These are phyloP conservation scores for Aspergillus intermedius DNA, from an alignment of 2,329 filamentous ascomycete genomes.

Conservation along the genomic window DNA sequence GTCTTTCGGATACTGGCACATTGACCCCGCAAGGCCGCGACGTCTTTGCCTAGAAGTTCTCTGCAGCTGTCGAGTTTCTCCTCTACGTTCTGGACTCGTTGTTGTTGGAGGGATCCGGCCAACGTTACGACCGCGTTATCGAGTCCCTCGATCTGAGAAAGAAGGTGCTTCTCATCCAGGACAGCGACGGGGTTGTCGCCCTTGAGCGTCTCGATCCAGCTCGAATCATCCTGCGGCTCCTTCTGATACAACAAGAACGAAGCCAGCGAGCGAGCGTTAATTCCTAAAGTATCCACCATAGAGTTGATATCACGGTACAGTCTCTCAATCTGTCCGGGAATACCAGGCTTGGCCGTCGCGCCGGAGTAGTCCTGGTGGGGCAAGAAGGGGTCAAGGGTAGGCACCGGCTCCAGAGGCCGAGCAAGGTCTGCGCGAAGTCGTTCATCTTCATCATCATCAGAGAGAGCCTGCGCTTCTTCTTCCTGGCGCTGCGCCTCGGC, in stretches of 20 bases:
- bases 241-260: constrained; percentile 49
- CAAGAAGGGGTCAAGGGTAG: constrained; percentile 43
- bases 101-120: constrained; percentile 57
- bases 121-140: constrained; percentile 60
- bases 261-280: constrained; percentile 66
- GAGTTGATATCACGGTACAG: constrained; percentile 53
- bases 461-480: constrained; percentile 32
- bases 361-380: constrained; percentile 43
- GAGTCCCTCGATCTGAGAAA: constrained; percentile 69
- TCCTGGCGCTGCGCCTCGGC: constrained; percentile 26
- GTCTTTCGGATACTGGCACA: constrained; percentile 72
- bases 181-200: constrained; percentile 58
- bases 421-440: constrained; percentile 40
- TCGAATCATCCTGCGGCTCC: constrained; percentile 37
- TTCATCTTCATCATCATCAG: constrained; percentile 45
- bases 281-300: constrained; percentile 87
- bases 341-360: constrained; percentile 40
- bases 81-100: constrained; percentile 61
- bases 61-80: constrained; percentile 63
- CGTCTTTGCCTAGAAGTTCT: constrained; percentile 60
- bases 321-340: constrained; percentile 45
- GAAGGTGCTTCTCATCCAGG: constrained; percentile 64
- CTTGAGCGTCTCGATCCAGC: constrained; percentile 36
- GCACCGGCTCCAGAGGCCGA: constrained; percentile 36
- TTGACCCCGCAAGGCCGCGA: constrained; percentile 65